Evolutionary conservation across 306 rosid species (phyloP), one percentile per base, ranked within the genome.

Genomic region (Cucumis hystrix): DNA sequence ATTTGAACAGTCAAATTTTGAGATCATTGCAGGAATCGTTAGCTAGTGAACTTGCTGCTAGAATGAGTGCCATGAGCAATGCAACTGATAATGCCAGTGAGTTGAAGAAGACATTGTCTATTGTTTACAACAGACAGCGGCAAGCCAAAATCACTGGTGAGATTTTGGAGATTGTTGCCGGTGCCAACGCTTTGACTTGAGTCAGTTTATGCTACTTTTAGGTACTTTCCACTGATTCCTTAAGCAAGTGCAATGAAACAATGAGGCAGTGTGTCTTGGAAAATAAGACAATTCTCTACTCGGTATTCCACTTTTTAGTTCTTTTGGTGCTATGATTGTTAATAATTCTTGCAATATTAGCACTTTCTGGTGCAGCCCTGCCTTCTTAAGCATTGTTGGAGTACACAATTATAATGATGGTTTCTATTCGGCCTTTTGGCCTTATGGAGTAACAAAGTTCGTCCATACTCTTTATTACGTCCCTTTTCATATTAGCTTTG

Each of bases 101-200:
- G 78, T 82, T 91, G 91, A 93, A 83, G 92, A 91, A 85, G 84
- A 76, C 0, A 56, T 81, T 91, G 77, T 91, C 98, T 3, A 25
- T 0, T 15, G 51, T 77, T 8, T 93, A 93, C 80, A 93, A 93
- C 71, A 83, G 98, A 84, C 65, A 88, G 78, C 97, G 96, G 45
- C 98, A 93, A 75, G 98, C 97, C 3, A 91, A 93, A 81, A 93
- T 93, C 81, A 91, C 98, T 0, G 96, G 97, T 2, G 98, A 93
- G 88, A 93, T 93, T 14, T 87, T 93, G 49, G 98, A 93, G 87
- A 93, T 93, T 83, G 89, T 93, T 78, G 93, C 98, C 37, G 98
- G 98, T 37, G 97, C 98, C 67, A 47, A 89, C 55, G 97, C 93
- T 41, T 69, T 81, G 54, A 10, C 5, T 64, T 82, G 83, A 81